These are phyloP conservation scores for Boletus vinaceobasis DNA, from an alignment of 768 basidiomycete species.

Conservation along the genomic window DNA sequence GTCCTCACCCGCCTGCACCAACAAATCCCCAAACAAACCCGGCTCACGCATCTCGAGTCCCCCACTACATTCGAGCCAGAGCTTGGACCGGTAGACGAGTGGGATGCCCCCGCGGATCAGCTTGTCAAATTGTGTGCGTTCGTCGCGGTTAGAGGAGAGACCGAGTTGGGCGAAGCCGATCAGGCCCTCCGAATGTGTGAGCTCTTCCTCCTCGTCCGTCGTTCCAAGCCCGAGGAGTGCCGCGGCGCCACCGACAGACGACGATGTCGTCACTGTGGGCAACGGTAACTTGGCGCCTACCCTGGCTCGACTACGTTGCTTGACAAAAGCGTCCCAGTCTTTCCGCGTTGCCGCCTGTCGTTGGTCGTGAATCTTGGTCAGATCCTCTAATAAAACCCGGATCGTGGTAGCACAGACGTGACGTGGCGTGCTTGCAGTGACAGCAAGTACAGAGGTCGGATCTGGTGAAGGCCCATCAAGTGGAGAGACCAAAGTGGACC, in stretches of 20 bases:
- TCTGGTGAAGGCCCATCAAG: conserved; percentile 14
- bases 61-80: conserved; percentile 93
- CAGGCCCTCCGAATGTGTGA: conserved; percentile 77
- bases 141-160: conserved; percentile 61
- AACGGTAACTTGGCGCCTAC: conserved; percentile 23
- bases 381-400: conserved; percentile 64
- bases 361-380: conserved; percentile 81
- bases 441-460: conserved; percentile 53
- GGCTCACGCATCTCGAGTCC: conserved; percentile 91
- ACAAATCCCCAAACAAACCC: conserved; percentile 81
- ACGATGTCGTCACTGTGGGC: conserved; percentile 16
- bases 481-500: conserved; percentile 38
- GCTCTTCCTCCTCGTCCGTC: conserved; percentile 65
- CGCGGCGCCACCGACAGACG: conserved; percentile 47
- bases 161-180: conserved; percentile 92
- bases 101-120: conserved; percentile 88
- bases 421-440: conserved; percentile 60
- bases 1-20: conserved; percentile 48
- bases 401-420: conserved; percentile 78
- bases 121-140: conserved; percentile 73
- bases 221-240: conserved; percentile 67
- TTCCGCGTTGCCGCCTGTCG: conserved; percentile 64
- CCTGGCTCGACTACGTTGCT: conserved; percentile 54
- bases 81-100: conserved; percentile 78
- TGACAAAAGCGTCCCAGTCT: conserved; percentile 89